Conservation (phyloP, 768 basidiomycete genomes). For the Tephrocybe sp. region DNA sequence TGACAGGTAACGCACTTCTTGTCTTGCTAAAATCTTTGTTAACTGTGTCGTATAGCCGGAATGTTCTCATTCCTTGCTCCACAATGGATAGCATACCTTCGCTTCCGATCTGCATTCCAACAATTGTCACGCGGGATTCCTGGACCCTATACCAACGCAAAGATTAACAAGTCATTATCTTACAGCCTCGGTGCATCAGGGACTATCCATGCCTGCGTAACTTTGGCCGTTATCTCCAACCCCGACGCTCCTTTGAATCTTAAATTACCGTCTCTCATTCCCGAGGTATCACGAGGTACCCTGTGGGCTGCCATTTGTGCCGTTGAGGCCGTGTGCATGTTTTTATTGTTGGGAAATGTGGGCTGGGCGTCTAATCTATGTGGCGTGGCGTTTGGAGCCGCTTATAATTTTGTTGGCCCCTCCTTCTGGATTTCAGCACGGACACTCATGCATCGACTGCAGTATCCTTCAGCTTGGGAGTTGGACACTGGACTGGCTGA, state of each 20-base stretch:
- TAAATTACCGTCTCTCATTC: neutral
- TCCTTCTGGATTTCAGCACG: slow-evolving; percentile 5
- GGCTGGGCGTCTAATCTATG: slow-evolving; percentile 10
- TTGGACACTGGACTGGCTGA: neutral
- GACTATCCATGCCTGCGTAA: slow-evolving; percentile 9
- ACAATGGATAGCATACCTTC: slow-evolving; percentile 6
- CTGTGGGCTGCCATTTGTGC: slow-evolving; percentile 6
- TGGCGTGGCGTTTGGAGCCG: slow-evolving; percentile 5
- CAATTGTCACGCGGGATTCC: slow-evolving; percentile 11
- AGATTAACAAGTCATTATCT: slow-evolving; percentile 9
- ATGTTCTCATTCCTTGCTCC: slow-evolving; percentile 13
- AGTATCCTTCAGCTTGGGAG: slow-evolving; percentile 2
- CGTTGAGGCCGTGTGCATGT: slow-evolving; percentile 3
- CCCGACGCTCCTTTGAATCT: neutral
- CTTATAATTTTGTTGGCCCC: slow-evolving; percentile 3
- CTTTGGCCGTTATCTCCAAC: neutral
- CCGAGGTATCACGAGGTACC: neutral
- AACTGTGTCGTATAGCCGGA: neutral
- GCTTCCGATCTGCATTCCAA: slow-evolving; percentile 6
- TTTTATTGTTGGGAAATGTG: slow-evolving; percentile 3
- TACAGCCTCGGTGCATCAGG: slow-evolving; percentile 5
- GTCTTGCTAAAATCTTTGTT: neutral
- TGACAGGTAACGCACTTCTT: slow-evolving; percentile 1
- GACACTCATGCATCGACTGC: neutral
- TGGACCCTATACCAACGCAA: slow-evolving; percentile 5